Evolutionary conservation across 2,329 filamentous ascomycete genomes (phyloP).

Genomic region (Aspergillus terreus): DNA sequence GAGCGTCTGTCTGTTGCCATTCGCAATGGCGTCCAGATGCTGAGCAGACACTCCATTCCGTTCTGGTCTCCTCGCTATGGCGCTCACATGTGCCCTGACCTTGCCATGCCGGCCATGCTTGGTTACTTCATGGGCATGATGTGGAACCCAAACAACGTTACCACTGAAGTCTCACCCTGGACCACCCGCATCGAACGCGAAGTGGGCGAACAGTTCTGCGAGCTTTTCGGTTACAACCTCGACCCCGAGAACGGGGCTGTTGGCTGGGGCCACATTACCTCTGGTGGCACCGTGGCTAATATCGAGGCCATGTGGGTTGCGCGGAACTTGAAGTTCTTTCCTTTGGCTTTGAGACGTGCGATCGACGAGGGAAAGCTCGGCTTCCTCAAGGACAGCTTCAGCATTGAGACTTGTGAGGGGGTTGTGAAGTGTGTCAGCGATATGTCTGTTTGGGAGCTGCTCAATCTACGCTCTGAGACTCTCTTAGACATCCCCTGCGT

Average conservation of each 20-base stretch:
- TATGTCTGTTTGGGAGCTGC: conserved; percentile 42
- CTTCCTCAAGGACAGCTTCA: conserved; percentile 29
- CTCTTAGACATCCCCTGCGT: conserved; percentile 40
- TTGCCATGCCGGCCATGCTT: conserved; percentile 43
- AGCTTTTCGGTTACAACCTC: conserved; percentile 46
- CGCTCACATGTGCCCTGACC: conserved; percentile 45
- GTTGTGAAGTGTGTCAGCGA: conserved; percentile 34
- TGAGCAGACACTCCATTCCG: conserved; percentile 44
- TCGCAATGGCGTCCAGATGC: conserved; percentile 31
- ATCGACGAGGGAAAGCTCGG: conserved; percentile 25
- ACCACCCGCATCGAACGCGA: conserved; percentile 44
- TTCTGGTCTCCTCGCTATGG: conserved; percentile 46
- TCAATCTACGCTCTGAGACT: conserved; percentile 41
- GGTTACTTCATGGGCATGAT: conserved; percentile 51
- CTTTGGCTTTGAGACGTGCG: conserved; percentile 35
- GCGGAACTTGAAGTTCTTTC: conserved; percentile 49
- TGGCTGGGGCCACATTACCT: conserved; percentile 47
- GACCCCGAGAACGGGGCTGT: conserved; percentile 18
- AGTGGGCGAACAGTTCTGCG: conserved; percentile 45
- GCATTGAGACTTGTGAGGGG: conserved; percentile 27
- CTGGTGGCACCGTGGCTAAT: conserved; percentile 46
- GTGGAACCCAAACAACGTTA: conserved; percentile 50
- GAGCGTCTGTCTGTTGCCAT: conserved; percentile 35
- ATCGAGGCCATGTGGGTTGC: conserved; percentile 48
- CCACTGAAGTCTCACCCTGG: conserved; percentile 45